These are phyloP conservation scores for Pseudonectria foliicola DNA, from an alignment of 2,329 filamentous ascomycete genomes.

Conservation along the genomic window DNA sequence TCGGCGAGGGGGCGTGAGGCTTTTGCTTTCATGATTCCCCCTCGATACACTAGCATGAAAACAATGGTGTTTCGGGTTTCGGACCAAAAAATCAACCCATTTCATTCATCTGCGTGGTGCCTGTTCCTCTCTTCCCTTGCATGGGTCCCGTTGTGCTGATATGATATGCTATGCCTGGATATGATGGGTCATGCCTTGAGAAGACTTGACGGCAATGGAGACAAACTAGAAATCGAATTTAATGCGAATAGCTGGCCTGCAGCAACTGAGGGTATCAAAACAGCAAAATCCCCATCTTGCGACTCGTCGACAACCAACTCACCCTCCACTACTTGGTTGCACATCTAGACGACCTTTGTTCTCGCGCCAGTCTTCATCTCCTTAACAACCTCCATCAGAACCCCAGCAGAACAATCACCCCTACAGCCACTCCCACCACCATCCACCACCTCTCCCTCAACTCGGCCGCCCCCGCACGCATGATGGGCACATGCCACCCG, in stretches of 20 bases:
- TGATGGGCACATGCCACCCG: constrained; percentile 30
- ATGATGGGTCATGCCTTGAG: too few relatives aligned
- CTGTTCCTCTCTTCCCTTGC: too few relatives aligned
- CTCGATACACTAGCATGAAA: constrained; percentile 36
- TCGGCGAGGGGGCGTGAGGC: constrained; percentile 22
- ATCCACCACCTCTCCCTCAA: constrained; percentile 15
- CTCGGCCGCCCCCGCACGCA: constrained; percentile 18
- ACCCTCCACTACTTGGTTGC: too few relatives aligned
- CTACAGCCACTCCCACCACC: constrained; percentile 13
- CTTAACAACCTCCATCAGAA: constrained; percentile 6
- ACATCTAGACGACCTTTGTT: too few relatives aligned
- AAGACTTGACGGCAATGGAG: neutral
- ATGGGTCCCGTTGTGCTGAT: too few relatives aligned
- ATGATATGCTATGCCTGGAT: too few relatives aligned
- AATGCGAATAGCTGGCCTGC: constrained; percentile 3
- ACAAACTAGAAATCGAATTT: neutral
- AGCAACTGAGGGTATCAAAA: constrained; percentile 1
- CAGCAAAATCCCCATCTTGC: too few relatives aligned
- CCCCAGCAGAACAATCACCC: constrained; percentile 13
- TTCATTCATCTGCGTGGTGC: constrained; percentile 7
- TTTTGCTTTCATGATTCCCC: constrained; percentile 24
- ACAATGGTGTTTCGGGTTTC: constrained; percentile 36
- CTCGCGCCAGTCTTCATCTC: constrained; percentile 1
- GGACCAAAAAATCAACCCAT: constrained; percentile 27
- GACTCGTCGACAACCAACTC: too few relatives aligned